Evolutionary conservation across 2,329 filamentous ascomycete species (phyloP).

Genomic region (Pyrenochaeta sp.): DNA sequence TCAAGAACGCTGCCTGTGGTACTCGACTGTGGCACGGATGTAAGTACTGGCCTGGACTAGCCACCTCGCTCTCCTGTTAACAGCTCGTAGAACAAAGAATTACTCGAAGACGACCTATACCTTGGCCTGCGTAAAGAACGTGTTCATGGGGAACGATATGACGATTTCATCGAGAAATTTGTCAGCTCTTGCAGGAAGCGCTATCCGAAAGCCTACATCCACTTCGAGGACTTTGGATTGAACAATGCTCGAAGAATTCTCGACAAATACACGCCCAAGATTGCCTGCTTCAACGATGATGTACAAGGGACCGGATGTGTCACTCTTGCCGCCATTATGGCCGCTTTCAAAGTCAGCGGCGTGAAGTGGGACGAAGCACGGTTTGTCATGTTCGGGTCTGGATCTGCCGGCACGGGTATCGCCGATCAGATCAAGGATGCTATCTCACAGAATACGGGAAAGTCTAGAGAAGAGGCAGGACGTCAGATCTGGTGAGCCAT

Average conservation of each 20-base stretch:
- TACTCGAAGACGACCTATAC: conserved; percentile 80
- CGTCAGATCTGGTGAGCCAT: conserved; percentile 76
- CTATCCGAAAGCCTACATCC: conserved; percentile 83
- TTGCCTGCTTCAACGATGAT: conserved; percentile 91
- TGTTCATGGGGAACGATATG: conserved; percentile 75
- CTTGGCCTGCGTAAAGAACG: conserved; percentile 75
- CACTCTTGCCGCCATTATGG: conserved; percentile 82
- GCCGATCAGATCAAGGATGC: conserved; percentile 85
- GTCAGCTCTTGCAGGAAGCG: conserved; percentile 71
- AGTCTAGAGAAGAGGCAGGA: conserved; percentile 75
- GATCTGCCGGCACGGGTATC: conserved; percentile 84
- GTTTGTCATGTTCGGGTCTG: conserved; percentile 80
- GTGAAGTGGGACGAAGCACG: conserved; percentile 73
- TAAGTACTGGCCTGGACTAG: conserved; percentile 29
- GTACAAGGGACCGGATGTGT: conserved; percentile 90
- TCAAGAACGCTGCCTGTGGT: conserved; percentile 81
- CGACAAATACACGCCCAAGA: conserved; percentile 75
- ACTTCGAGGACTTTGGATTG: conserved; percentile 90
- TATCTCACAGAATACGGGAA: conserved; percentile 72
- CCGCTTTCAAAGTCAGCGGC: conserved; percentile 74
- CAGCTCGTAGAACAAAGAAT: conserved; percentile 66
- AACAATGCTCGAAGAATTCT: conserved; percentile 78
- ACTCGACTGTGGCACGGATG: conserved; percentile 84
- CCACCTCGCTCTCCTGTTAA: conserved; percentile 9
- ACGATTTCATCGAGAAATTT: conserved; percentile 79